These are phyloP conservation scores for Priceomyces haplophilus DNA, from an alignment of 805 yeast species.

Conservation along the genomic window DNA sequence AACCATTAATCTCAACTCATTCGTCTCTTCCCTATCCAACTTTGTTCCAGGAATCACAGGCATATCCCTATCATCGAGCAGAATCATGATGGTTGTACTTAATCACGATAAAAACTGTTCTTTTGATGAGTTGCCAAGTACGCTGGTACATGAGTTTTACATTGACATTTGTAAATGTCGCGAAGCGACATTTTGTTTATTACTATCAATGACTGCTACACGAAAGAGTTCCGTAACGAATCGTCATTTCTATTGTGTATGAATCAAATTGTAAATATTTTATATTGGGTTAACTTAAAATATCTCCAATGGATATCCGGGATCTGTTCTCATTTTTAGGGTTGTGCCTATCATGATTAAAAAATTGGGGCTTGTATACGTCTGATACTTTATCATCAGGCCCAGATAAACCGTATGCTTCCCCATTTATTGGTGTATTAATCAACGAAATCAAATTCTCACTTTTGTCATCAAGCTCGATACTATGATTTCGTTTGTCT, in stretches of 20 bases:
- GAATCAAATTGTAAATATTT: neutral
- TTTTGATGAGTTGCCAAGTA: neutral
- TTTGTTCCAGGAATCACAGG: slow-evolving; percentile 85
- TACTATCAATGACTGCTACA: neutral
- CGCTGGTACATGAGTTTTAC: neutral
- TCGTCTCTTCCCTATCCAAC: slow-evolving; percentile 69
- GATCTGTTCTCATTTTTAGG: slow-evolving; percentile 11
- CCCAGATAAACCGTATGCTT: slow-evolving; percentile 28
- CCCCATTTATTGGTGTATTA: slow-evolving; percentile 30
- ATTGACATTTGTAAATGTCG: neutral
- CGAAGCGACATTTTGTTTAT: neutral
- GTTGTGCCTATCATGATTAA: neutral
- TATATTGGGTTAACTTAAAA: slow-evolving; percentile 14
- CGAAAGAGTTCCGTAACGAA: too few species aligned
- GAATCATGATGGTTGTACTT: slow-evolving; percentile 25
- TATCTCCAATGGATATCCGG: slow-evolving; percentile 20
- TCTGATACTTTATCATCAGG: slow-evolving; percentile 20
- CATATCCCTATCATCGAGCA: slow-evolving; percentile 49
- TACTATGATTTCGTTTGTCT: slow-evolving; percentile 9
- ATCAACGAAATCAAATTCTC: slow-evolving; percentile 20
- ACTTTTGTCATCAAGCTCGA: slow-evolving; percentile 12
- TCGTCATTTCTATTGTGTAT: neutral
- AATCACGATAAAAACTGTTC: neutral
- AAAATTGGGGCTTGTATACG: slow-evolving; percentile 7
- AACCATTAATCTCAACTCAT: slow-evolving; percentile 64